Evolutionary conservation across 208 protist genomes (phyloP).

Genomic region (Trypanosoma caninum): DNA sequence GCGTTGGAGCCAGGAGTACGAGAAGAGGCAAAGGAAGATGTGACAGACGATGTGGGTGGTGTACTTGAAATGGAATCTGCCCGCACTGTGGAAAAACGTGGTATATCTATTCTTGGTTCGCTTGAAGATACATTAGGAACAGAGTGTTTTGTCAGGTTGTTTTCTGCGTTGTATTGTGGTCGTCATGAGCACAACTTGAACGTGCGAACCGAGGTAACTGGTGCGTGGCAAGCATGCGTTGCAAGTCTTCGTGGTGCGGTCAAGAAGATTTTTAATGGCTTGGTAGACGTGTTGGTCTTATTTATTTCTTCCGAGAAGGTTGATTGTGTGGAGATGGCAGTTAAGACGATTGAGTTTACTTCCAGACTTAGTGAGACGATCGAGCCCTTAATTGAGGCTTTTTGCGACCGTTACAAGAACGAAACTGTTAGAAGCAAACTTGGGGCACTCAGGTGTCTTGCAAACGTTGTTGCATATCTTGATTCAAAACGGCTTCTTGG

Average conservation of each 20-base stretch:
- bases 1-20: slow-evolving; percentile 15
- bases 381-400: slow-evolving; percentile 70
- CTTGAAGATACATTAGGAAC: slow-evolving; percentile 82
- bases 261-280: slow-evolving; percentile 84
- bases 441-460: slow-evolving; percentile 67
- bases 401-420: slow-evolving; percentile 71
- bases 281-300: slow-evolving; percentile 68
- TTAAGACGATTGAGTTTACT: slow-evolving; percentile 89
- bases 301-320: slow-evolving; percentile 72
- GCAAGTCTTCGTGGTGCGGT: slow-evolving; percentile 82
- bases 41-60: slow-evolving; percentile 15
- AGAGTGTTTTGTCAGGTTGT: slow-evolving; percentile 60
- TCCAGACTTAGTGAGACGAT: slow-evolving; percentile 82
- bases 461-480: slow-evolving; percentile 61
- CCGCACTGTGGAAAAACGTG: slow-evolving; percentile 83
- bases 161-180: slow-evolving; percentile 83
- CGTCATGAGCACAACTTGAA: slow-evolving; percentile 75
- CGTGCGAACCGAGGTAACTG: slow-evolving; percentile 77
- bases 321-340: slow-evolving; percentile 80
- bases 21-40: background rate
- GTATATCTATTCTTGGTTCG: slow-evolving; percentile 76
- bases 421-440: slow-evolving; percentile 58
- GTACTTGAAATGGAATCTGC: slow-evolving; percentile 78
- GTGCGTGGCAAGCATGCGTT: slow-evolving; percentile 88
- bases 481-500: slow-evolving; percentile 68